Evolutionary conservation across 2,329 filamentous ascomycete species (phyloP).

Genomic region (Aspergillus glaucus): DNA sequence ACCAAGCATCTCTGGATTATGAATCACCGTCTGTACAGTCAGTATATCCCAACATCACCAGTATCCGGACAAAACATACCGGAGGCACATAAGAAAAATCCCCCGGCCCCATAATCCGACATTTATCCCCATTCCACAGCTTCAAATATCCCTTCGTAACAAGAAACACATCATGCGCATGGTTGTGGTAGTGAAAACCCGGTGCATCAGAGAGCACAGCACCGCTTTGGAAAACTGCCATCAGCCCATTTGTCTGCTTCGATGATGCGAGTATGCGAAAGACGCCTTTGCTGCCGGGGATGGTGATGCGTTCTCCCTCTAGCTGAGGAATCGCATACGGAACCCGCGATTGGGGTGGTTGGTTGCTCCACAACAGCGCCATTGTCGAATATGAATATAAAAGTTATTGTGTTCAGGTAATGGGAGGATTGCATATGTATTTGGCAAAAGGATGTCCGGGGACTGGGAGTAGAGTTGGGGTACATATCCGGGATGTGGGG

Average conservation of each 20-base stretch:
- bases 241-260: constrained; percentile 47
- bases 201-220: constrained; percentile 34
- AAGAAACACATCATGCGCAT: constrained; percentile 54
- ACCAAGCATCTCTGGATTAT: constrained; percentile 51
- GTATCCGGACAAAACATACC: constrained; percentile 26
- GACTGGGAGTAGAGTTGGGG: constrained; percentile 6
- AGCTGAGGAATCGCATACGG: constrained; percentile 45
- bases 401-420: neutral
- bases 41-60: neutral
- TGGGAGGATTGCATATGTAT: neutral
- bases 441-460: constrained; percentile 2
- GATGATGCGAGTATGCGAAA: constrained; percentile 48
- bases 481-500: constrained; percentile 6
- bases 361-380: constrained; percentile 18
- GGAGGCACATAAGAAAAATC: constrained; percentile 56
- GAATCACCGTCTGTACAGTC: constrained; percentile 40
- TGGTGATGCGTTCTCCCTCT: constrained; percentile 48
- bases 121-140: constrained; percentile 54
- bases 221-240: constrained; percentile 47
- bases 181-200: constrained; percentile 53
- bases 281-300: constrained; percentile 48
- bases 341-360: constrained; percentile 34
- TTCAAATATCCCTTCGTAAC: constrained; percentile 51
- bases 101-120: constrained; percentile 47
- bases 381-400: constrained; percentile 8